A percentile compares a stretch with the other conserved stretches of the same genome.
phyloP scores from a whole-genome alignment of 768 basidiomycete genomes.

The Polyporus arcularius region DNA sequence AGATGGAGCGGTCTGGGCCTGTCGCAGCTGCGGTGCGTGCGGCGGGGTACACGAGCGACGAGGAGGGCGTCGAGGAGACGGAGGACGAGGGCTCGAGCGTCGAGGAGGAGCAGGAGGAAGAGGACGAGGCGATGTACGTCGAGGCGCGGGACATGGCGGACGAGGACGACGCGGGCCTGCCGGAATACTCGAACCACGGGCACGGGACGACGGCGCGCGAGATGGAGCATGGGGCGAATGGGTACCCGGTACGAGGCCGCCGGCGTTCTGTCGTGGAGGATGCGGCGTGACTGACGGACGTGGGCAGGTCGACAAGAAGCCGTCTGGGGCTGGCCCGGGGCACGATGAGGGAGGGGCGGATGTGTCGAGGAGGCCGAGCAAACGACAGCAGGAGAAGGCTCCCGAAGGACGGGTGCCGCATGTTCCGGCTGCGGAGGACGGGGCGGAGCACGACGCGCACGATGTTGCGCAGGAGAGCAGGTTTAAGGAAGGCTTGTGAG shows the following conservation, averaged over 20 bases:
- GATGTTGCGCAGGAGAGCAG: constrained; percentile 21
- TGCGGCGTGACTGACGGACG: neutral
- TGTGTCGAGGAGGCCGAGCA: constrained; percentile 48
- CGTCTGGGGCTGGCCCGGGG: constrained; percentile 6
- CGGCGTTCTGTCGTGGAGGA: constrained; percentile 27
- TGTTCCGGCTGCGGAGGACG: constrained; percentile 23
- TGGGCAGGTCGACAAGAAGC: constrained; percentile 49
- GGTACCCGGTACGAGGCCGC: constrained; percentile 26
- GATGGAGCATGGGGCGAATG: constrained; percentile 36
- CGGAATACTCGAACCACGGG: constrained; percentile 56
- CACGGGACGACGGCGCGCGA: constrained; percentile 32
- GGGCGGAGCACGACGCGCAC: constrained; percentile 11
- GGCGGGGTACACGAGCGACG: constrained; percentile 87
- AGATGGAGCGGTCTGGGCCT: constrained; percentile 89
- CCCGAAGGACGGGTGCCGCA: constrained; percentile 56
- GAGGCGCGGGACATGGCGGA: constrained; percentile 43
- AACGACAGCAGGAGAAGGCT: constrained; percentile 73
- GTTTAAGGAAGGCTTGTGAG: constrained; percentile 27
- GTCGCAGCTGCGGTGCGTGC: constrained; percentile 90
- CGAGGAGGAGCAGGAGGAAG: constrained; percentile 47
- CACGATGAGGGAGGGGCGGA: constrained; percentile 31
- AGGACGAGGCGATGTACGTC: constrained; percentile 50
- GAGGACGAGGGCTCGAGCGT: constrained; percentile 64
- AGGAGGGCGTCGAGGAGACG: constrained; percentile 58
- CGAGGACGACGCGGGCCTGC: constrained; percentile 49